Conservation (phyloP, 148 eudicot species). For the Selenicereus undatus region DNA sequence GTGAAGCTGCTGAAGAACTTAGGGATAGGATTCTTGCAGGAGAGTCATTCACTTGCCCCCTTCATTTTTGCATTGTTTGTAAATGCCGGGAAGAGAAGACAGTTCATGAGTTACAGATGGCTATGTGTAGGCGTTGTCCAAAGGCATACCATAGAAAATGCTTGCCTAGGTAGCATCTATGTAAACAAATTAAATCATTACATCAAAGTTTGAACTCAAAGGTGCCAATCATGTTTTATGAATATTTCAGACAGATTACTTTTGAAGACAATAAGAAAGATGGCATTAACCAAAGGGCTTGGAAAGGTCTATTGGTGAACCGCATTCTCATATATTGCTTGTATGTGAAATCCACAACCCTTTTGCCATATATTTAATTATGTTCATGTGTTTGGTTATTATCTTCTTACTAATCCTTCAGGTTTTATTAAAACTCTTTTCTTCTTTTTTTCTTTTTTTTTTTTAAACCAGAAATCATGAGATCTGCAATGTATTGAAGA, state of each 20-base stretch:
- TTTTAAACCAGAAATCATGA: constrained; percentile 54
- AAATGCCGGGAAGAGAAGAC: constrained; percentile 50
- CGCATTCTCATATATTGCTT: constrained; percentile 86
- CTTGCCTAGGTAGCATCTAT: constrained; percentile 61
- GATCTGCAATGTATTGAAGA: constrained; percentile 33
- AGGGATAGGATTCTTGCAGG: constrained; percentile 60
- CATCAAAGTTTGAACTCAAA: background rate
- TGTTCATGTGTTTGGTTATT: background rate
- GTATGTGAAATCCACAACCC: constrained; percentile 41
- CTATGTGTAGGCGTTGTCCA: constrained; percentile 93
- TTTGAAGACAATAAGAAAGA: constrained; percentile 48
- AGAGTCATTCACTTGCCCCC: constrained; percentile 73
- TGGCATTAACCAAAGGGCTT: constrained; percentile 61
- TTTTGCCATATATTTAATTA: background rate
- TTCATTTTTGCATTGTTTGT: constrained; percentile 65
- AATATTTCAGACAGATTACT: constrained; percentile 52
- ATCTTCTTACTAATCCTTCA: background rate
- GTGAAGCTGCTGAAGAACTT: constrained; percentile 43
- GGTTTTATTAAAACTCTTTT: background rate
- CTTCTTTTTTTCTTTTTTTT: background rate
- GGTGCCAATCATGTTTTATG: constrained; percentile 11
- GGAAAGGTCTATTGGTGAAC: constrained; percentile 74
- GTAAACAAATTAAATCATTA: background rate
- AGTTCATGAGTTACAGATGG: constrained; percentile 59
- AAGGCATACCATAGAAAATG: constrained; percentile 83